Evolutionary conservation across 108 stramenopile species (phyloP).

Genomic region (Cyclotella distinguenda): DNA sequence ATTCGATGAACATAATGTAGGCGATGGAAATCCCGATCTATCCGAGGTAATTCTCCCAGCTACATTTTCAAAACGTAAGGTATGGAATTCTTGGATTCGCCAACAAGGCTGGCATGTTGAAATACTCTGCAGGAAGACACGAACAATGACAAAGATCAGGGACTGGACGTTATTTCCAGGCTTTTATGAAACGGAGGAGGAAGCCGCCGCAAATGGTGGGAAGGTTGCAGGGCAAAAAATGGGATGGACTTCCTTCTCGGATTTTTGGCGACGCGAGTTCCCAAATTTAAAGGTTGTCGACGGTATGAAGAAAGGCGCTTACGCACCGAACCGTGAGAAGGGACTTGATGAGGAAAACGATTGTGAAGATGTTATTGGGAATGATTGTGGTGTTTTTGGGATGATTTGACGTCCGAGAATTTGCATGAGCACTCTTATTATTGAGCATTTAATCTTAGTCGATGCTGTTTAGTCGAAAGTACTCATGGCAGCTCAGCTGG

Average conservation of each 20-base stretch:
- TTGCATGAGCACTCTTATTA: too few species aligned
- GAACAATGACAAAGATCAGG: not conserved
- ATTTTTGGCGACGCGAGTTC: slow-evolving; percentile 1
- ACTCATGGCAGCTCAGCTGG: too few species aligned
- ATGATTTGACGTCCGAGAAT: too few species aligned
- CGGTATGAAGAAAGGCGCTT: not conserved
- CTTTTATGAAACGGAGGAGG: not conserved
- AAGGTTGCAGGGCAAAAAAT: slow-evolving; percentile 1
- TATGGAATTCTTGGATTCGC: not conserved
- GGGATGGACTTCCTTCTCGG: not conserved
- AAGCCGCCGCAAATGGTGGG: not conserved
- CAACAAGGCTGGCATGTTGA: not conserved
- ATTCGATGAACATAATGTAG: not conserved
- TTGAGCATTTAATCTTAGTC: too few species aligned
- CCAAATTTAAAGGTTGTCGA: not conserved
- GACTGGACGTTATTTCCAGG: not conserved
- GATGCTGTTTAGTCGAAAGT: too few species aligned
- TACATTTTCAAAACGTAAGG: not conserved
- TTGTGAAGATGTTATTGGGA: too few species aligned
- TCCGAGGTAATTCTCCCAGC: not conserved
- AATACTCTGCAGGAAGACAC: not conserved
- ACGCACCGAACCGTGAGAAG: not conserved
- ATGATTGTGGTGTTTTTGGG: too few species aligned
- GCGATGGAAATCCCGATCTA: not conserved
- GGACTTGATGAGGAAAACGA: not conserved